Conservation (phyloP, 331 rosid species). For the Pyracantha coccinea region DNA sequence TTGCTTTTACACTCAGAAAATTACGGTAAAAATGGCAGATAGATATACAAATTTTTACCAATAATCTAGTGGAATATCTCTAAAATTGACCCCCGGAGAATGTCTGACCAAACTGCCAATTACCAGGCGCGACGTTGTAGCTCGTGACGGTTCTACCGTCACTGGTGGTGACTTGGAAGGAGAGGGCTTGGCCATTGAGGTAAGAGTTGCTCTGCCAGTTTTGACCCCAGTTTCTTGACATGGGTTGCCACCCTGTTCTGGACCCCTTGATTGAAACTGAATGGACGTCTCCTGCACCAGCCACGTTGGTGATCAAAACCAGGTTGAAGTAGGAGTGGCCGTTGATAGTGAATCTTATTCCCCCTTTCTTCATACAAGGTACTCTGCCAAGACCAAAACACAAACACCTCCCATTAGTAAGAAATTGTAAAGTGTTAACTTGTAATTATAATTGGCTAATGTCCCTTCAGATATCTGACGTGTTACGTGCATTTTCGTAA, state of each 20-base stretch:
- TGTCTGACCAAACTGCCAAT: conserved; percentile 82
- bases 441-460: not conserved
- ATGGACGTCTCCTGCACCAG: conserved; percentile 68
- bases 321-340: conserved; percentile 89
- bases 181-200: conserved; percentile 60
- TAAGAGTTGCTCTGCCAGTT: conserved; percentile 82
- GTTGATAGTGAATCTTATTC: conserved; percentile 70
- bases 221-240: conserved; percentile 88
- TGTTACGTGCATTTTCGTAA: not conserved
- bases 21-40: not conserved
- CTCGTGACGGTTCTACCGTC: conserved; percentile 59
- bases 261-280: conserved; percentile 76
- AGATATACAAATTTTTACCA: not conserved
- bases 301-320: conserved; percentile 72
- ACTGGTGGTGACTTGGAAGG: conserved; percentile 72
- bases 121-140: conserved; percentile 44
- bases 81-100: conserved; percentile 57
- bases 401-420: not conserved
- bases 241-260: conserved; percentile 53
- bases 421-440: too few relatives aligned
- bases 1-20: not conserved
- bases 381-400: conserved; percentile 31
- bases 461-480: not conserved
- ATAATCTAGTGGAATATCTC: not conserved
- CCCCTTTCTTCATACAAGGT: conserved; percentile 66